Evolutionary conservation across 257 asterid genomes (phyloP), one percentile per base, ranked within the genome.

Genomic region (Nicotiana tabacum): DNA sequence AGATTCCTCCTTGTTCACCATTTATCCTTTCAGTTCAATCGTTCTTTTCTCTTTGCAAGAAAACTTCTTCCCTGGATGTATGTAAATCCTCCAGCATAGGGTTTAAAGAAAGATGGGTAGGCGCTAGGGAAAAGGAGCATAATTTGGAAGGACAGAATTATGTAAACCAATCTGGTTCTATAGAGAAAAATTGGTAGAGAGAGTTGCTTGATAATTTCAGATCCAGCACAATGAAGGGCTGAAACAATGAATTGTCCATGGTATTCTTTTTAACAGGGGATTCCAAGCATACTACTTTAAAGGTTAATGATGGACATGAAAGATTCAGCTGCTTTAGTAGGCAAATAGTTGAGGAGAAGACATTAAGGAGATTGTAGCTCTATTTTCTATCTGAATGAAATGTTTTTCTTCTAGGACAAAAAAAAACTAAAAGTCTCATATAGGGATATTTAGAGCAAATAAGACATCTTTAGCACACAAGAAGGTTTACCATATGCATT

Each of bases 401-500:
- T 30, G 24, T 2, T 66, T 29, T 32, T 65, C n/a, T 15, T 32
- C 32, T 13, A 29, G n/a, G 16, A 39, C 10, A 65, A 65, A 65
- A 29, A 30, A 12, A 4, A 27, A 29, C 30, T 65, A 4, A 0
- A 70, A 43, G 35, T 72, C 78, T 72, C 37, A 24, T 3, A 43
- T n/a, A 72, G 3, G 21, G 21, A 3, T 43, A 3, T 43, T 12
- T 39, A 72, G 35, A 43, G 60, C 37, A 72, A 46, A 46, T 48
- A 24, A 24, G 4, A 74, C 62, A 48, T 48, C 4, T 27, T 76
- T 76, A 51, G 80, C 64, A 51, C 80, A 76, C 64, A 76, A 51
- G 46, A 76, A 51, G 27, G 46, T 87, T 53, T 82, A 89, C 95
- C 95, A 62, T 92, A 92, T 18, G 95, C 95, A 83, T 92, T 89